These are phyloP conservation scores for Boletus huronensis DNA, from an alignment of 768 basidiomycete genomes.

Conservation along the genomic window DNA sequence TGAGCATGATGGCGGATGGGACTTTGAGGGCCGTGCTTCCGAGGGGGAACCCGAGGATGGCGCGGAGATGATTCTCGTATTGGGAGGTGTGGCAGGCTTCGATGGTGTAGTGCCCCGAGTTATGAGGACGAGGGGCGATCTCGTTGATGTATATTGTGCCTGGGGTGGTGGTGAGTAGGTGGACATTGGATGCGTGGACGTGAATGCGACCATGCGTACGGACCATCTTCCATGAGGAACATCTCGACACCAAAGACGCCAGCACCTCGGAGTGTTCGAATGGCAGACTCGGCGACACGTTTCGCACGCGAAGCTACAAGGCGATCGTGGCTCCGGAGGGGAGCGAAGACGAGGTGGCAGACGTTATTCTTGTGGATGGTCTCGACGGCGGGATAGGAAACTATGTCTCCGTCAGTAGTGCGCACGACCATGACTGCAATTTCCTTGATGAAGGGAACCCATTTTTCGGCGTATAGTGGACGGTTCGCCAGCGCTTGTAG, in stretches of 20 bases:
- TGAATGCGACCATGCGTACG: slow-evolving; percentile 15
- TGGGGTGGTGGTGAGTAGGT: slow-evolving; percentile 27
- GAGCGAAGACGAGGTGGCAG: slow-evolving; percentile 90
- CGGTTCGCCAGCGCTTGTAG: slow-evolving; percentile 55
- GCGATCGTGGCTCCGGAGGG: slow-evolving; percentile 61
- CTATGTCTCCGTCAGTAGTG: slow-evolving; percentile 64
- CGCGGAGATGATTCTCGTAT: slow-evolving; percentile 95
- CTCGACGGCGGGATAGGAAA: slow-evolving; percentile 89
- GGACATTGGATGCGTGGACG: background rate
- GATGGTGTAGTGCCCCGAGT: slow-evolving; percentile 98
- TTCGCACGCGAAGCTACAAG: slow-evolving; percentile 59
- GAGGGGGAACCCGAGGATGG: slow-evolving; percentile 85
- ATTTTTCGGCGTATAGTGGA: slow-evolving; percentile 90
- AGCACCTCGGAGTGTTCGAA: slow-evolving; percentile 77
- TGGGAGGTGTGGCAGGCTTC: slow-evolving; percentile 97
- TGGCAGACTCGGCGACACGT: slow-evolving; percentile 72
- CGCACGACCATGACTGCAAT: slow-evolving; percentile 98
- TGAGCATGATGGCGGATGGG: slow-evolving; percentile 87
- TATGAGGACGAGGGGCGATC: slow-evolving; percentile 97
- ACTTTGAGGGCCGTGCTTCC: slow-evolving; percentile 88
- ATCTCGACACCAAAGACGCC: slow-evolving; percentile 98
- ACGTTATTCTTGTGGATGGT: slow-evolving; percentile 93
- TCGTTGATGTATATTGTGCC: slow-evolving; percentile 87
- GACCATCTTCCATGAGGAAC: slow-evolving; percentile 90
- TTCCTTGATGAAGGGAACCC: slow-evolving; percentile 85